These are phyloP conservation scores for Takakia lepidozioides DNA, from an alignment of 225 moss, liverwort and hornwort genomes.

Conservation along the genomic window DNA sequence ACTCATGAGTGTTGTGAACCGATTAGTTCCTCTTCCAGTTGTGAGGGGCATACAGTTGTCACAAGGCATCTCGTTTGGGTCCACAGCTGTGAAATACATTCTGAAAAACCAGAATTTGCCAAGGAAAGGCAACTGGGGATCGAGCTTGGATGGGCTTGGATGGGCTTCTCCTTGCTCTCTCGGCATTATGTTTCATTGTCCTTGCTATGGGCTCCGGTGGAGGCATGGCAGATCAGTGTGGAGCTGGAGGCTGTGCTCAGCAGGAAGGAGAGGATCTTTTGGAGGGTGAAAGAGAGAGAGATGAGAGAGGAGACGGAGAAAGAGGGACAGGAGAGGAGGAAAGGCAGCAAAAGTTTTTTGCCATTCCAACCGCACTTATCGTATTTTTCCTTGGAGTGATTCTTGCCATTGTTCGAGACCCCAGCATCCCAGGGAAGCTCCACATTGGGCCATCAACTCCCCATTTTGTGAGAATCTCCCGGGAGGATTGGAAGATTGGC, in stretches of 20 bases:
- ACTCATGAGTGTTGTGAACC: slow-evolving; percentile 66
- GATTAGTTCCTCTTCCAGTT: slow-evolving; percentile 56
- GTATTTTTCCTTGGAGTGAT: slow-evolving; percentile 57
- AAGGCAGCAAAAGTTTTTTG: slow-evolving; percentile 15
- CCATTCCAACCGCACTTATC: slow-evolving; percentile 48
- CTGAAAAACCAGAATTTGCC: slow-evolving; percentile 56
- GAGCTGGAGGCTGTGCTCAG: too few species aligned
- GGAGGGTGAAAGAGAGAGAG: slow-evolving; percentile 20
- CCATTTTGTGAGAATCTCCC: slow-evolving; percentile 26
- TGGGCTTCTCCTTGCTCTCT: slow-evolving; percentile 56
- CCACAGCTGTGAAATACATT: slow-evolving; percentile 75
- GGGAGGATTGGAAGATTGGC: slow-evolving; percentile 65
- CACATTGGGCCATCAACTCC: slow-evolving; percentile 43
- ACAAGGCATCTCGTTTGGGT: slow-evolving; percentile 72
- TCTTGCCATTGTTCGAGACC: slow-evolving; percentile 49
- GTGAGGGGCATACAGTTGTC: slow-evolving; percentile 69
- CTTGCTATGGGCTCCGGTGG: slow-evolving; percentile 45
- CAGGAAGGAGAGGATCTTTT: slow-evolving; percentile 16
- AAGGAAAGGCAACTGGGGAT: slow-evolving; percentile 24
- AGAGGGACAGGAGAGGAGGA: slow-evolving; percentile 14
- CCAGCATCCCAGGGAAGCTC: slow-evolving; percentile 27
- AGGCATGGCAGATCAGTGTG: slow-evolving; percentile 15
- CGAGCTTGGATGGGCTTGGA: slow-evolving; percentile 63
- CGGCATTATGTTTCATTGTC: slow-evolving; percentile 51
- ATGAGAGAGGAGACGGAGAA: not conserved